Base-by-base conservation (phyloP, 345 rosid genomes). In the Nasturtium officinale region DNA sequence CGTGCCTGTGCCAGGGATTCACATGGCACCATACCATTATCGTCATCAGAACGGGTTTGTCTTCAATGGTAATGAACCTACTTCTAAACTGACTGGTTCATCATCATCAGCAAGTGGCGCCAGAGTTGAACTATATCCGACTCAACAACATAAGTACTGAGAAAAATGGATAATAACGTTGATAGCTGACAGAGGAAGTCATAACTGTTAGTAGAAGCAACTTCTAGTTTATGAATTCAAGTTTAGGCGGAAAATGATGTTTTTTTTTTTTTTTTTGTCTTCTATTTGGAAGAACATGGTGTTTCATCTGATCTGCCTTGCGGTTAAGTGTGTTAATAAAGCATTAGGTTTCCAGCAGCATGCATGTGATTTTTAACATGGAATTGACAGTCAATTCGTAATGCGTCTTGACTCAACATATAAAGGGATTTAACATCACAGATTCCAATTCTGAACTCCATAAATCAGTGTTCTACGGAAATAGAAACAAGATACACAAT, bases 1-100 rank as follows among this genome's bases (percentile, higher is more conserved):
- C 50, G 80, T 82, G 5, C 76, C 85, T 20, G 83, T 47, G 62
- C 76, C 88, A 23, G 83, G 76, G 40, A 29, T 83, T 63, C 87
- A 76, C 45, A 47, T 77, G 78, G 81, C 81, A 15, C 85, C 78
- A 18, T 86, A 75, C 40, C 86, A 80, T 57, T 77, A 77, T 45
- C 82, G 75, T 33, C 73, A 73, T 37, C 81, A 45, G 52, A 78
- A 72, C 50, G 92, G 87, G 29, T 84, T 78, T 78, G 71, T 18
- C 38, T 70, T 9, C 61, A 63, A 16, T 37, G 66, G 71, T 38
- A 62, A 47, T n/a, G 75, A 76, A 56, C 29, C 53, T 8, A 56
- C 20, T 5, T 58, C 77, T 25, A 71, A 65, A 54, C 30, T 71
- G 68, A 25, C 57, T 65, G 80, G 77, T 51, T 71, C 80, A 32